Conservation (phyloP, 2,329 filamentous ascomycete genomes). For the Fonsecaea pugnacius region DNA sequence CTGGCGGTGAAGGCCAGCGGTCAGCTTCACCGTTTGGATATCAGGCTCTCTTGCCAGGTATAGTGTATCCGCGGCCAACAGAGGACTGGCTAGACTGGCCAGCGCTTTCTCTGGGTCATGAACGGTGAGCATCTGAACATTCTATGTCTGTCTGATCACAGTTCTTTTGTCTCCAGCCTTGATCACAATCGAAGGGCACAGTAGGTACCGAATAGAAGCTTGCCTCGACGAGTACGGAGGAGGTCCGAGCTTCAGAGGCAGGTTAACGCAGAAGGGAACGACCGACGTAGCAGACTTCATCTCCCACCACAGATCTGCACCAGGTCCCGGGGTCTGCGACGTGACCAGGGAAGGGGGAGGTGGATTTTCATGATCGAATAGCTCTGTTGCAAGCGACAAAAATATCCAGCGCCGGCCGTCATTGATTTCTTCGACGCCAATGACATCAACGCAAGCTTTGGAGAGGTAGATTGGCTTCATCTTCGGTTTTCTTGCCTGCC, state of each 20-base stretch:
- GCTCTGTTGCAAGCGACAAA: conserved; percentile 56
- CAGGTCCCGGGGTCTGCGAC: conserved; percentile 44
- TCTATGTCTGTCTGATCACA: conserved; percentile 56
- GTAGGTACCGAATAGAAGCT: conserved; percentile 56
- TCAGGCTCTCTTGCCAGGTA: conserved; percentile 49
- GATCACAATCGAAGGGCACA: conserved; percentile 54
- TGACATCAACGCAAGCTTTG: conserved; percentile 56
- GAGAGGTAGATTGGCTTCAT: conserved; percentile 52
- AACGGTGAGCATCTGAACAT: conserved; percentile 57
- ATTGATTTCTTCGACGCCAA: conserved; percentile 58
- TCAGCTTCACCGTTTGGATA: conserved; percentile 53
- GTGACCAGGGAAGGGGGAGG: conserved; percentile 58
- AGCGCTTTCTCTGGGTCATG: conserved; percentile 62
- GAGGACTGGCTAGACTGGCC: conserved; percentile 53
- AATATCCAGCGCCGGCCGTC: conserved; percentile 55
- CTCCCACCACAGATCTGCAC: conserved; percentile 50
- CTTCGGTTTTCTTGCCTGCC: conserved; percentile 48
- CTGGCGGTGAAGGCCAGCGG: conserved; percentile 60
- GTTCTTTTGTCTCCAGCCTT: conserved; percentile 54
- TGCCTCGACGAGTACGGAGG: conserved; percentile 59
- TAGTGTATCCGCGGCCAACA: conserved; percentile 47
- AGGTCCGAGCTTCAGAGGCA: conserved; percentile 60
- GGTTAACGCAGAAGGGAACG: conserved; percentile 58
- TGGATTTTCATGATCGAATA: conserved; percentile 56
- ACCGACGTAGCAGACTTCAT: conserved; percentile 53